Percentiles rank a stretch among this genome's conserved stretches.
Evolutionary conservation across 139 green algal species (phyloP).

Genomic region (Coccomyxa sp.): DNA sequence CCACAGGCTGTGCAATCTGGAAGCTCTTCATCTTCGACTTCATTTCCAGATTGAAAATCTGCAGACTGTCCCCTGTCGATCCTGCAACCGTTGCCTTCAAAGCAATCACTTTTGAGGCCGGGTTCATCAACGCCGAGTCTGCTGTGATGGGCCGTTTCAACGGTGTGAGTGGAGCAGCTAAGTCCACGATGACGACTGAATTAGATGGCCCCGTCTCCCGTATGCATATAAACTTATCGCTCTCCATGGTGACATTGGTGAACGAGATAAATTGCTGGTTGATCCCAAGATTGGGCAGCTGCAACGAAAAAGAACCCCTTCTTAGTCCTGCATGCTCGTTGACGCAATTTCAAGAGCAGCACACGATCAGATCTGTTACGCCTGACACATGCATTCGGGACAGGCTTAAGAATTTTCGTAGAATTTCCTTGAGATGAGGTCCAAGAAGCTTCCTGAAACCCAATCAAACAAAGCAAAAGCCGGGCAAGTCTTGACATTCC

Average conservation of each 20-base stretch:
- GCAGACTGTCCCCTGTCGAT: conserved; percentile 77
- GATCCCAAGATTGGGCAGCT: conserved; percentile 88
- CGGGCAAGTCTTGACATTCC: not conserved
- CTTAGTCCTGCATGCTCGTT: not conserved
- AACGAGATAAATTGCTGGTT: conserved; percentile 92
- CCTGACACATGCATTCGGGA: not conserved
- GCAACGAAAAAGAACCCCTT: conserved; percentile 20
- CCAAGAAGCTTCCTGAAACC: not conserved
- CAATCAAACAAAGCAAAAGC: not conserved
- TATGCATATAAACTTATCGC: conserved; percentile 95
- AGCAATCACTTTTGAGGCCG: conserved; percentile 89
- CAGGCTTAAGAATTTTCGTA: not conserved
- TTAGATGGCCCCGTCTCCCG: conserved; percentile 74
- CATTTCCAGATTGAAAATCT: conserved; percentile 98
- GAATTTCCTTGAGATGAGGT: not conserved
- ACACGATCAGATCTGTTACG: not conserved
- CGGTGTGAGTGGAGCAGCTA: conserved; percentile 66
- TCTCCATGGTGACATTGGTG: conserved; percentile 96
- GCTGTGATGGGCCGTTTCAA: conserved; percentile 91
- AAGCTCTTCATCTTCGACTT: conserved; percentile 98
- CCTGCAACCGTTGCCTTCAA: conserved; percentile 75
- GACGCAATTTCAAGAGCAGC: not conserved
- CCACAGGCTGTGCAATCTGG: conserved; percentile 89
- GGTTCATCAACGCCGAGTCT: conserved; percentile 95
- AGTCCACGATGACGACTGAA: conserved; percentile 91